These are phyloP conservation scores for Podospora anserina DNA, from an alignment of 495 filamentous ascomycete species.

Conservation along the genomic window DNA sequence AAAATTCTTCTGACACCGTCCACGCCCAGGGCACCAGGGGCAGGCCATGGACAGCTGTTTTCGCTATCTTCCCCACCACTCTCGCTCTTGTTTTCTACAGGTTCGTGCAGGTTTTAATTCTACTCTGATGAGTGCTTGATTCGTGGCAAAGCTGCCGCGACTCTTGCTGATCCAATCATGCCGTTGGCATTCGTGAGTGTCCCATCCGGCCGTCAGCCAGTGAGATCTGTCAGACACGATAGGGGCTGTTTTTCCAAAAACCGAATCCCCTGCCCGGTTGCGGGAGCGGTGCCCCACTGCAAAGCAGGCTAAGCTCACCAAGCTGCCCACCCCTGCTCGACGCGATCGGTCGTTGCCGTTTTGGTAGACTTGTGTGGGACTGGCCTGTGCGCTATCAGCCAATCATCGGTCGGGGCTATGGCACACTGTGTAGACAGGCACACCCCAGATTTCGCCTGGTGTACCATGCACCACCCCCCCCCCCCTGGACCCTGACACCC, in stretches of 20 bases:
- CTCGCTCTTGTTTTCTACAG: too few species aligned
- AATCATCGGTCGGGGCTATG: neutral
- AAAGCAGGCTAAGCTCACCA: neutral
- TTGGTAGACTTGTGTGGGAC: neutral
- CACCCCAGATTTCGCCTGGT: neutral
- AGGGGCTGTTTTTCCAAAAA: neutral
- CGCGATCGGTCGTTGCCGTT: constrained; percentile 6
- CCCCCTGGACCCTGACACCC: too few species aligned
- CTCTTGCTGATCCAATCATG: neutral
- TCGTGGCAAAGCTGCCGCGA: too few species aligned
- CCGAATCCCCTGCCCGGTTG: neutral
- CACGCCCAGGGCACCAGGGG: neutral
- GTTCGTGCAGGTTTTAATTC: too few species aligned
- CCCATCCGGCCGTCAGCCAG: neutral
- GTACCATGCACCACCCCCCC: neutral
- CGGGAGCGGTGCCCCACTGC: neutral
- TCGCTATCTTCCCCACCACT: neutral
- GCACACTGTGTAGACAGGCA: constrained; percentile 1
- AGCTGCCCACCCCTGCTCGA: neutral
- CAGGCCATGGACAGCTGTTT: constrained; percentile 1
- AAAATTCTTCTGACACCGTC: constrained; percentile 11
- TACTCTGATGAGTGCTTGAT: too few species aligned
- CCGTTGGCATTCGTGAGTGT: neutral
- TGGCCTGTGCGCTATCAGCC: neutral
- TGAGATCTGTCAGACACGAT: neutral